phyloP scores from a whole-genome alignment of 768 basidiomycete species.

The Panaeolus cyanescens region DNA sequence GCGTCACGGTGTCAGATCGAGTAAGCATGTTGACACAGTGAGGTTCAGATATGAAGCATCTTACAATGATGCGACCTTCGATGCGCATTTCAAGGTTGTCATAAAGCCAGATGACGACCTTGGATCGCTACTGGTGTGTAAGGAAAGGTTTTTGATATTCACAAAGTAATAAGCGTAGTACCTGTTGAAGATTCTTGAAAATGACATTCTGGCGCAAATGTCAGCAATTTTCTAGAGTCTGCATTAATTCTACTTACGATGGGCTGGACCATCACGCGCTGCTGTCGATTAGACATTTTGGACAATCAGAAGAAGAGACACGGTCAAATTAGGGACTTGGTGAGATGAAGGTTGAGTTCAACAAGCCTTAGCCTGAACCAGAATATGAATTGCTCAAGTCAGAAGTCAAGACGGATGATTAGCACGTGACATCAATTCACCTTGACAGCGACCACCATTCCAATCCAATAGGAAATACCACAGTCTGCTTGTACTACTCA shows the following conservation, averaged over 20 bases:
- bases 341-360: slow-evolving; percentile 13
- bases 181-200: slow-evolving; percentile 96
- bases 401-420: slow-evolving; percentile 10
- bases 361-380: slow-evolving; percentile 6
- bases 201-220: slow-evolving; percentile 76
- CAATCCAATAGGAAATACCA: not conserved
- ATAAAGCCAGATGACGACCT: slow-evolving; percentile 93
- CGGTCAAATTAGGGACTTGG: slow-evolving; percentile 15
- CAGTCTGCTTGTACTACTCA: not conserved
- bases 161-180: slow-evolving; percentile 24
- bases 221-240: slow-evolving; percentile 10
- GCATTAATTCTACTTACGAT: slow-evolving; percentile 65
- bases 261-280: slow-evolving; percentile 99
- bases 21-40: slow-evolving; percentile 5
- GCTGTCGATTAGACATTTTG: slow-evolving; percentile 89
- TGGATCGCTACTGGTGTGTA: slow-evolving; percentile 57
- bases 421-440: slow-evolving; percentile 23
- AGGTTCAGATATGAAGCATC: slow-evolving; percentile 32
- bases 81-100: slow-evolving; percentile 97
- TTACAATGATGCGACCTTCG: slow-evolving; percentile 92
- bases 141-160: slow-evolving; percentile 10
- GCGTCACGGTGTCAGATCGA: slow-evolving; percentile 6
- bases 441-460: slow-evolving; percentile 17
- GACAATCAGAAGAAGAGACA: slow-evolving; percentile 8
- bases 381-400: slow-evolving; percentile 17